phyloP scores from a whole-genome alignment of 305 asterid species.

The Plantago rigida region DNA sequence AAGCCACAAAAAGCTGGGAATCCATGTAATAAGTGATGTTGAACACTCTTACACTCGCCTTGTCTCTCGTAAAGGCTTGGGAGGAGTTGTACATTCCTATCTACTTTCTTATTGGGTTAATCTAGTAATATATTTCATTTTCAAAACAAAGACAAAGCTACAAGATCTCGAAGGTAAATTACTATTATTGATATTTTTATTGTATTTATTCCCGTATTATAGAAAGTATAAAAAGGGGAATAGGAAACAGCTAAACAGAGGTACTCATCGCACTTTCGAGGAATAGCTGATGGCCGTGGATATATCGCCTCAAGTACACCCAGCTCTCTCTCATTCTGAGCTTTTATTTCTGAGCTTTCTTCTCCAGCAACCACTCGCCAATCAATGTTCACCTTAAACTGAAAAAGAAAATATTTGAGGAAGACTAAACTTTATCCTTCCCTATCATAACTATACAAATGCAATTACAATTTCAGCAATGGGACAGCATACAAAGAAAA shows the following conservation, averaged over 20 bases:
- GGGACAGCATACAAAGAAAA: not conserved
- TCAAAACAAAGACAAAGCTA: not conserved
- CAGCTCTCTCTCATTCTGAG: conserved; percentile 56
- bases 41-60: too few species aligned
- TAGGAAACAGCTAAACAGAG: conserved; percentile 23
- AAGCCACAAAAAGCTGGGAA: too few species aligned
- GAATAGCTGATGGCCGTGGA: conserved; percentile 81
- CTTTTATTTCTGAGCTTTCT: conserved; percentile 56
- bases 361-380: conserved; percentile 80
- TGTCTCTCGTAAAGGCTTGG: too few species aligned
- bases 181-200: too few species aligned
- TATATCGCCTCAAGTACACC: conserved; percentile 81
- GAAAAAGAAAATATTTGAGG: conserved; percentile 13
- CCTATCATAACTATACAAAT: not conserved
- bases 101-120: not conserved
- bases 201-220: not conserved
- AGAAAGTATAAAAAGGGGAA: conserved; percentile 2
- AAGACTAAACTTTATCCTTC: conserved; percentile 6
- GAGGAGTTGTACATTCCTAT: not conserved
- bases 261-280: conserved; percentile 47
- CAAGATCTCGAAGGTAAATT: not conserved
- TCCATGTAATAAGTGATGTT: too few species aligned
- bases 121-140: not conserved
- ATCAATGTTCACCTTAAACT: conserved; percentile 43
- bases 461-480: not conserved